Conservation (phyloP, 192 early-diverging fungal genomes). For the Phlyctochytrium planicorne region DNA sequence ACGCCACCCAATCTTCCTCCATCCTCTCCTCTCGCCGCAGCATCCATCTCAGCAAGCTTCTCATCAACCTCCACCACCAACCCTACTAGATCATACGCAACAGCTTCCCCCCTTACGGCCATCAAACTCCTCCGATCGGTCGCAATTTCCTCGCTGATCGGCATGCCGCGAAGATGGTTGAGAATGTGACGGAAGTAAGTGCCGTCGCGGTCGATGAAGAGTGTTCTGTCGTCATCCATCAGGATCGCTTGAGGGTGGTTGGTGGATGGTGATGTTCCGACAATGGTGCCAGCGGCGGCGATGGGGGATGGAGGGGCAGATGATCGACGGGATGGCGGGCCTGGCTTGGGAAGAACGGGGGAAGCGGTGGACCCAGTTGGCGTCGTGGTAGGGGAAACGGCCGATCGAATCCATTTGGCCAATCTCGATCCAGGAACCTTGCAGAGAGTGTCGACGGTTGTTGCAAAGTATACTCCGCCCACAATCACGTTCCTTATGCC, state of each 20-base stretch:
- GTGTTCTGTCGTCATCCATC: constrained; percentile 21
- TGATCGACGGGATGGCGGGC: neutral
- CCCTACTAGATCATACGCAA: constrained; percentile 25
- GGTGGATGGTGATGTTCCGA: neutral
- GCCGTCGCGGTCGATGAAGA: constrained; percentile 47
- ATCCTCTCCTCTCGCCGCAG: too few species aligned
- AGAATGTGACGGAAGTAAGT: constrained; percentile 45
- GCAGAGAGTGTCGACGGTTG: constrained; percentile 35
- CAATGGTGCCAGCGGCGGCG: neutral
- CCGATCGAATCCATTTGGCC: constrained; percentile 16
- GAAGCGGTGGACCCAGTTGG: neutral
- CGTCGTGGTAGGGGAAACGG: neutral
- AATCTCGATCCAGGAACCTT: constrained; percentile 17
- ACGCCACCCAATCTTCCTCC: too few species aligned
- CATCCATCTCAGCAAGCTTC: too few species aligned
- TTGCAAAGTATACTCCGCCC: constrained; percentile 32
- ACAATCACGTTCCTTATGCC: constrained; percentile 27
- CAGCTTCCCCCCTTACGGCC: constrained; percentile 17
- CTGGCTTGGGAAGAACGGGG: neutral
- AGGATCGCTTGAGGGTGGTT: neutral
- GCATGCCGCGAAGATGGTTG: constrained; percentile 47
- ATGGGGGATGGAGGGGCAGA: neutral
- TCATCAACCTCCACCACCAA: constrained; percentile 31
- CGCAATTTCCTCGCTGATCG: constrained; percentile 12
- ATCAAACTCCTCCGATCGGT: constrained; percentile 1